Evolutionary conservation across 2,329 filamentous ascomycete genomes (phyloP).

Genomic region (Xylariaceae sp.): DNA sequence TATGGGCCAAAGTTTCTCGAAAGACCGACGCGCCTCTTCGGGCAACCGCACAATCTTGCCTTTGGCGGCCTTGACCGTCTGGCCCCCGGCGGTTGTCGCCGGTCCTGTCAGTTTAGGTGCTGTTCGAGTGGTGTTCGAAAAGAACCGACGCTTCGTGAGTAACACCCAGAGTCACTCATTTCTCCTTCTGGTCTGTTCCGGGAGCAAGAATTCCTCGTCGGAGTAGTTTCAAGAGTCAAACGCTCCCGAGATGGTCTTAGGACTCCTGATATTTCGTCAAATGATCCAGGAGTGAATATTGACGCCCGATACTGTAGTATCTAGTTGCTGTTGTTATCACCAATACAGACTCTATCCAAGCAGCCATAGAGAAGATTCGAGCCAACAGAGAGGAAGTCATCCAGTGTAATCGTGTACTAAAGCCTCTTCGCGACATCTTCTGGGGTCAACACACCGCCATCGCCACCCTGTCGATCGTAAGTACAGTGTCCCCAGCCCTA

Average conservation of each 20-base stretch:
- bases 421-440: not conserved
- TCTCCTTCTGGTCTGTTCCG: no score
- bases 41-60: not conserved
- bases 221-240: no score
- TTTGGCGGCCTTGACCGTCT: not conserved
- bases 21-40: not conserved
- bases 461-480: not conserved
- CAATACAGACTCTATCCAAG: not conserved
- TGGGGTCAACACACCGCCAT: not conserved
- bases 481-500: not conserved
- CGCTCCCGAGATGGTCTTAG: no score
- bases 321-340: not conserved
- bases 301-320: no score
- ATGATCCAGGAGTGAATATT: no score
- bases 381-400: not conserved
- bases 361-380: conserved; percentile 1
- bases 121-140: not conserved
- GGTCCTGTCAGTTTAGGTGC: not conserved
- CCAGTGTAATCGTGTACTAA: not conserved
- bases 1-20: not conserved
- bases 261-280: no score
- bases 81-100: not conserved
- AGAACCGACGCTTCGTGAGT: not conserved
- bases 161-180: no score
- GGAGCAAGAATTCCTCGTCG: no score